These are phyloP conservation scores for Colletotrichum sp. DNA, from an alignment of 2,329 filamentous ascomycete genomes.

Conservation along the genomic window DNA sequence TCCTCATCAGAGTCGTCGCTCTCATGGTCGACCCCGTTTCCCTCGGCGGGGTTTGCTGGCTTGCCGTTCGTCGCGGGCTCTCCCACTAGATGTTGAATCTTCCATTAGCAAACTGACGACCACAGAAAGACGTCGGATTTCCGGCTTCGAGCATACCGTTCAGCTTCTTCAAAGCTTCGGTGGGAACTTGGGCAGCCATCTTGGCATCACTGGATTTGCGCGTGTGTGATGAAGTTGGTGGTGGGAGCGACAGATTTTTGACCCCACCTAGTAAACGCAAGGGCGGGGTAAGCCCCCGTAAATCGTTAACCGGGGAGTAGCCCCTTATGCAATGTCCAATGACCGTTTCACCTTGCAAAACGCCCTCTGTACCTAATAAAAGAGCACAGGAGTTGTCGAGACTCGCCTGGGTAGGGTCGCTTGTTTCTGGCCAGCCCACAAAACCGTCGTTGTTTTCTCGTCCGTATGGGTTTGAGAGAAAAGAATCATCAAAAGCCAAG, in stretches of 20 bases:
- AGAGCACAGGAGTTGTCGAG: neutral
- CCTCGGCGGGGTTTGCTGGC: constrained; percentile 39
- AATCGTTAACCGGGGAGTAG: constrained; percentile 8
- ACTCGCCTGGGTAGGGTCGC: neutral
- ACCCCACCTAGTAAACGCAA: constrained; percentile 21
- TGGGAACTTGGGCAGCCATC: constrained; percentile 48
- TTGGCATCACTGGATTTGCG: constrained; percentile 28
- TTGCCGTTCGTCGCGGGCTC: constrained; percentile 44
- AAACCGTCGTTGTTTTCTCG: neutral
- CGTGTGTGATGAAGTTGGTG: constrained; percentile 13
- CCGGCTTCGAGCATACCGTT: constrained; percentile 35
- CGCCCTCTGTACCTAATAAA: neutral
- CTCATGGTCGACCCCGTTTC: constrained; percentile 41
- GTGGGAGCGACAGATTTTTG: constrained; percentile 19
- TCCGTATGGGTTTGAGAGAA: neutral
- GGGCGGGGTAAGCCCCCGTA: constrained; percentile 21
- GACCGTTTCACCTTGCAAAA: constrained; percentile 1
- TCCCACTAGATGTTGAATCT: constrained; percentile 37
- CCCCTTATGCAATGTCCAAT: constrained; percentile 7
- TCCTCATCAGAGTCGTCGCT: constrained; percentile 60
- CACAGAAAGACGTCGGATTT: neutral
- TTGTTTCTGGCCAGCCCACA: neutral
- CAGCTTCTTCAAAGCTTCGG: constrained; percentile 49
- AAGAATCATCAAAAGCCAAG: neutral
- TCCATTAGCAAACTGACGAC: constrained; percentile 5